A percentile compares a stretch with the other conserved stretches of the same genome.
phyloP scores from a whole-genome alignment of 805 yeast genomes.

The Naumovozyma castellii region DNA sequence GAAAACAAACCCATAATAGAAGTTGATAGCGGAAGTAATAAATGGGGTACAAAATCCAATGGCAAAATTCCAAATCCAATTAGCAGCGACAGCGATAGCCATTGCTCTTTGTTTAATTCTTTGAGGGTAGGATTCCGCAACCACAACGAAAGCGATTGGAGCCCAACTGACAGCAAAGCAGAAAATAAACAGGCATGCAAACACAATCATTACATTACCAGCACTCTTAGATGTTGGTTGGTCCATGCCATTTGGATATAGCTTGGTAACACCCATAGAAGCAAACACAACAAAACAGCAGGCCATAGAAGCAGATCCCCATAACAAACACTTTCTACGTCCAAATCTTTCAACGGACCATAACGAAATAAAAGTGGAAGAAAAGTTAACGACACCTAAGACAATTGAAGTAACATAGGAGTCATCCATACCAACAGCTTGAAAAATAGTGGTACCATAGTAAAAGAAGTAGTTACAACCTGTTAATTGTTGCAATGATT shows the following conservation, averaged over 20 bases:
- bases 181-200: constrained; percentile 64
- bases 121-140: constrained; percentile 65
- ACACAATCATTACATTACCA: constrained; percentile 64
- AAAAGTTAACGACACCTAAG: too few species aligned
- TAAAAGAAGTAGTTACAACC: constrained; percentile 58
- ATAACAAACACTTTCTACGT: constrained; percentile 39
- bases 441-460: constrained; percentile 38
- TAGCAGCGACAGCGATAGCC: constrained; percentile 54
- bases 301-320: constrained; percentile 43
- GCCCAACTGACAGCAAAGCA: constrained; percentile 76
- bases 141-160: constrained; percentile 57
- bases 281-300: constrained; percentile 44
- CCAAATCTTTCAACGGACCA: constrained; percentile 49
- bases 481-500: constrained; percentile 54
- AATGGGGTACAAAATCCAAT: constrained; percentile 69
- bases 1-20: constrained; percentile 60
- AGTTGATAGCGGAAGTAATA: constrained; percentile 55
- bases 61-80: constrained; percentile 62
- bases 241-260: constrained; percentile 32
- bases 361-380: constrained; percentile 45
- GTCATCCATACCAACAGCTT: constrained; percentile 33
- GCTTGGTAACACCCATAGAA: constrained; percentile 49
- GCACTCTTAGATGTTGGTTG: constrained; percentile 38
- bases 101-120: constrained; percentile 55
- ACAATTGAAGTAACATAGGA: too few species aligned